These are phyloP conservation scores for Metschnikowia lochheadii DNA, from an alignment of 805 yeast species.

Conservation along the genomic window DNA sequence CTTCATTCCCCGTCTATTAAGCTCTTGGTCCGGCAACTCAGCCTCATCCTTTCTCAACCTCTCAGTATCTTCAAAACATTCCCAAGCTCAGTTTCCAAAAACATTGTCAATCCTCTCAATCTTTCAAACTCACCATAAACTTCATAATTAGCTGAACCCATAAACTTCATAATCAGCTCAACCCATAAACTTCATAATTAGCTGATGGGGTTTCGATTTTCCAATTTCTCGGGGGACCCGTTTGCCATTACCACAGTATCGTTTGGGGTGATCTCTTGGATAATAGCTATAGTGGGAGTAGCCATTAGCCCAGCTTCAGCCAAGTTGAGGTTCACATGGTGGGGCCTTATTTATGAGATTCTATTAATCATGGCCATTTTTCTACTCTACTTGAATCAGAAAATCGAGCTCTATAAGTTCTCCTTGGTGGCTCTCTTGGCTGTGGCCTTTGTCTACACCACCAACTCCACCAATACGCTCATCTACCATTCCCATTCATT, in stretches of 20 bases:
- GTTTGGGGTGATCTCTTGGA: conserved; percentile 78
- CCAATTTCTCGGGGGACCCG: conserved; percentile 73
- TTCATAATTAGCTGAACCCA: too few species aligned
- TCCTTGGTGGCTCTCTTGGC: conserved; percentile 55
- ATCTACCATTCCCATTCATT: conserved; percentile 61
- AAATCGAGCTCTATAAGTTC: conserved; percentile 64
- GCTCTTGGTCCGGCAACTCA: neutral
- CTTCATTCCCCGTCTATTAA: neutral
- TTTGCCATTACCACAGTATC: conserved; percentile 81
- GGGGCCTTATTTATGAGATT: conserved; percentile 86
- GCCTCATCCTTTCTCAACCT: neutral
- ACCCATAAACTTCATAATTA: too few species aligned
- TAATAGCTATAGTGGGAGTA: conserved; percentile 84
- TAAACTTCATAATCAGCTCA: too few species aligned
- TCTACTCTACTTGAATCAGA: conserved; percentile 52
- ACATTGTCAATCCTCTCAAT: too few species aligned
- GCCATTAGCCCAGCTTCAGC: conserved; percentile 35
- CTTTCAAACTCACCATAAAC: too few species aligned
- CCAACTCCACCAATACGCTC: conserved; percentile 77
- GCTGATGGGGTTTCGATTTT: conserved; percentile 34
- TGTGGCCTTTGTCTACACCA: conserved; percentile 76
- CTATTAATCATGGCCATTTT: conserved; percentile 50
- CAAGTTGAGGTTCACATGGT: conserved; percentile 90
- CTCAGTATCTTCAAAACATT: too few species aligned
- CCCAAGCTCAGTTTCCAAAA: too few species aligned